Evolutionary conservation across 1,139 yeast species (phyloP).

Genomic region (Geotrichum cucujoidarum): DNA sequence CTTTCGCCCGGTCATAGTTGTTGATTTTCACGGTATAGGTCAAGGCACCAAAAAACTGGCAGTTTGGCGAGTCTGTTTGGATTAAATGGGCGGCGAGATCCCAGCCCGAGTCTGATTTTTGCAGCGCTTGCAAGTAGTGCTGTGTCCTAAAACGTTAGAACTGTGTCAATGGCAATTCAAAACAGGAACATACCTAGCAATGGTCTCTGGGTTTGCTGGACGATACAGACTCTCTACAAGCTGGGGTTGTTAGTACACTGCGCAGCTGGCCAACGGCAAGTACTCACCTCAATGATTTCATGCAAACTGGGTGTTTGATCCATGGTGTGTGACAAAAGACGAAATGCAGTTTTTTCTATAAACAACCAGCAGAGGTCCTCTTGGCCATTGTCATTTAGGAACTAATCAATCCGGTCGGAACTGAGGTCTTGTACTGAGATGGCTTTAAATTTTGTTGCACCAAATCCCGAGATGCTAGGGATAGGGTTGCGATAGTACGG

Average conservation of each 20-base stretch:
- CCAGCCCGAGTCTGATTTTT: slow-evolving; percentile 48
- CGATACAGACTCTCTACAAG: slow-evolving; percentile 18
- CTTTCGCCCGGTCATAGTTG: slow-evolving; percentile 19
- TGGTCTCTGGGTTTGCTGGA: slow-evolving; percentile 10
- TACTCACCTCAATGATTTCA: slow-evolving; percentile 13
- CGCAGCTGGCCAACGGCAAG: background rate
- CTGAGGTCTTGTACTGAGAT: too few relatives aligned
- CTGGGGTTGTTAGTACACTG: background rate
- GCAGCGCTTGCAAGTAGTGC: slow-evolving; percentile 45
- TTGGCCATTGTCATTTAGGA: too few relatives aligned
- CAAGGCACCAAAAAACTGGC: slow-evolving; percentile 60
- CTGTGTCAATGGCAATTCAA: background rate
- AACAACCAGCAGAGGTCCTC: too few relatives aligned
- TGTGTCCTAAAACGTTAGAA: slow-evolving; percentile 43
- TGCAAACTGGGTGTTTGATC: slow-evolving; percentile 1
- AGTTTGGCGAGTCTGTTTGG: slow-evolving; percentile 37
- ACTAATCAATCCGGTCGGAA: too few relatives aligned
- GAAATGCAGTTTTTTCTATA: too few relatives aligned
- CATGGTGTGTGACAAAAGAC: too few relatives aligned
- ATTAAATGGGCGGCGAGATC: slow-evolving; percentile 45
- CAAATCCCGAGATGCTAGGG: too few relatives aligned
- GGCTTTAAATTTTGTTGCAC: too few relatives aligned
- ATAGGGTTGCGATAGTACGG: too few relatives aligned
- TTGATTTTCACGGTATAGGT: slow-evolving; percentile 51
- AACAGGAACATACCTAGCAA: slow-evolving; percentile 13